phyloP scores from a whole-genome alignment of 768 basidiomycete genomes.

The Termitomyces sp. region DNA sequence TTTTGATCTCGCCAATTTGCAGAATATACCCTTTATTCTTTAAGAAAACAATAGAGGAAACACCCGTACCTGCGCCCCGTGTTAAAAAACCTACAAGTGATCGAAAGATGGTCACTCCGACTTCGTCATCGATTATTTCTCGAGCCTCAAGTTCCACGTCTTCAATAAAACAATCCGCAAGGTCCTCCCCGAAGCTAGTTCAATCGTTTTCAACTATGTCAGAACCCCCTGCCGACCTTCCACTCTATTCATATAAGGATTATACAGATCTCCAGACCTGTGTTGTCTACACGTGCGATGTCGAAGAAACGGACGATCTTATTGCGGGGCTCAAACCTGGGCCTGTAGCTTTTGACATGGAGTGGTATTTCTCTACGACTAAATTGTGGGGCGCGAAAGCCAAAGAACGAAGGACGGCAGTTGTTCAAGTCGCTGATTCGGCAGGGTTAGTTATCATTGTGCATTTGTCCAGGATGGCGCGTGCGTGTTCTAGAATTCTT shows the following conservation, averaged over 20 bases:
- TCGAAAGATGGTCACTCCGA: neutral
- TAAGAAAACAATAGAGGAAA: neutral
- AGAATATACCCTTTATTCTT: constrained; percentile 4
- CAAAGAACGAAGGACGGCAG: constrained; percentile 20
- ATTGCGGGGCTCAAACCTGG: constrained; percentile 20
- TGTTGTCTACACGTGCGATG: constrained; percentile 23
- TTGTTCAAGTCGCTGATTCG: constrained; percentile 27
- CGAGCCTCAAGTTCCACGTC: neutral
- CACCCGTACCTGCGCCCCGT: neutral
- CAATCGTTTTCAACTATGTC: neutral
- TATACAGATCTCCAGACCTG: constrained; percentile 18
- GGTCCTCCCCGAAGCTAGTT: neutral
- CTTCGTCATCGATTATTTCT: neutral
- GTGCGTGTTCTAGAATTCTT: constrained; percentile 14
- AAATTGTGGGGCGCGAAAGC: neutral
- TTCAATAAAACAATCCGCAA: neutral
- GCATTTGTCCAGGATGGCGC: constrained; percentile 23
- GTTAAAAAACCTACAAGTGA: neutral
- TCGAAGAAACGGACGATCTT: constrained; percentile 26
- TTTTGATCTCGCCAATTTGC: too few relatives aligned
- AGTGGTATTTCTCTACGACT: constrained; percentile 24
- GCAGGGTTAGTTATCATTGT: constrained; percentile 26
- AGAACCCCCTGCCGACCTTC: constrained; percentile 8
- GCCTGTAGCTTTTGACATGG: constrained; percentile 29
- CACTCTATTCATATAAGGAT: constrained; percentile 25